These are phyloP conservation scores for Penicillium sclerotigenum DNA, from an alignment of 2,329 filamentous ascomycete species.

Conservation along the genomic window DNA sequence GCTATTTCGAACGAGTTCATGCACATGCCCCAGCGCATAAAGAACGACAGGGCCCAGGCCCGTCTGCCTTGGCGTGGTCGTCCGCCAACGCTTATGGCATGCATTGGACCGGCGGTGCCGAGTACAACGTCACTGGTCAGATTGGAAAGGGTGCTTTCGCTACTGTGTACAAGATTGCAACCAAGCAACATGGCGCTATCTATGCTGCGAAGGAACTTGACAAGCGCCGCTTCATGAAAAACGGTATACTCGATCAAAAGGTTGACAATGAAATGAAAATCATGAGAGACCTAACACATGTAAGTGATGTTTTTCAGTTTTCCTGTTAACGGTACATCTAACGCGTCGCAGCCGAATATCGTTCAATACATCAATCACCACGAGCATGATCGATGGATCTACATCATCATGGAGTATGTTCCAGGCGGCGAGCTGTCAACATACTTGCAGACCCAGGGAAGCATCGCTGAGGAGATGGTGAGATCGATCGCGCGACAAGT, in stretches of 20 bases:
- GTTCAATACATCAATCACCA: slow-evolving; percentile 88
- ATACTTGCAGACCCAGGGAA: slow-evolving; percentile 60
- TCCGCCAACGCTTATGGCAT: slow-evolving; percentile 56
- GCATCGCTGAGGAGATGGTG: slow-evolving; percentile 66
- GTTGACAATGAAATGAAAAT: slow-evolving; percentile 97
- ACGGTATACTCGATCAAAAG: slow-evolving; percentile 82
- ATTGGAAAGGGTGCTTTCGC: slow-evolving; percentile 96
- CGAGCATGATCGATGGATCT: slow-evolving; percentile 74
- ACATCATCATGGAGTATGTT: slow-evolving; percentile 97
- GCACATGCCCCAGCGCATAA: slow-evolving; percentile 21
- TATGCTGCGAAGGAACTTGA: slow-evolving; percentile 94
- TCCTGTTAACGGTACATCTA: background rate
- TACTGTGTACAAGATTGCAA: slow-evolving; percentile 84
- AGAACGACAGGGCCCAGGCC: slow-evolving; percentile 22
- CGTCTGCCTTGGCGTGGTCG: slow-evolving; percentile 34
- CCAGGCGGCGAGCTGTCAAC: slow-evolving; percentile 77
- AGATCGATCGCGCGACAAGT: slow-evolving; percentile 67
- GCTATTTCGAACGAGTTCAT: slow-evolving; percentile 56
- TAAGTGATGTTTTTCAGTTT: slow-evolving; percentile 45
- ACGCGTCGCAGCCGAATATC: slow-evolving; percentile 66
- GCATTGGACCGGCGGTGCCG: slow-evolving; percentile 75
- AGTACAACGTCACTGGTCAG: slow-evolving; percentile 76
- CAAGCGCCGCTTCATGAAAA: slow-evolving; percentile 89
- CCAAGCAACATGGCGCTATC: slow-evolving; percentile 75
- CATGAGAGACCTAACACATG: slow-evolving; percentile 81